These are phyloP conservation scores for Acanthamoeba divionensis DNA, from an alignment of 208 protist genomes.

Conservation along the genomic window DNA sequence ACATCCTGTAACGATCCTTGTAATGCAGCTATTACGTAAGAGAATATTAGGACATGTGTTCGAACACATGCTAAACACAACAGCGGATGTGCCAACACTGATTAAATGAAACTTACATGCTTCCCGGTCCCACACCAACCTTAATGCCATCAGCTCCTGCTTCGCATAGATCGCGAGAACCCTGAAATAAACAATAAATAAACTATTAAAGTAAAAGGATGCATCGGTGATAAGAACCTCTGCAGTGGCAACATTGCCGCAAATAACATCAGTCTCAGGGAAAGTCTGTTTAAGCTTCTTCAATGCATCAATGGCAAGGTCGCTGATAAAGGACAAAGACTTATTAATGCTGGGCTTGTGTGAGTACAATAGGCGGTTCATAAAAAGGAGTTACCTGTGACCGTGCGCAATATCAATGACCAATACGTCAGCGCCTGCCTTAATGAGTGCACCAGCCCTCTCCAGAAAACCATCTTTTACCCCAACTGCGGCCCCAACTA, in stretches of 20 bases:
- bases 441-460: slow-evolving; percentile 83
- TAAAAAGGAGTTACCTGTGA: background rate
- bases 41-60: background rate
- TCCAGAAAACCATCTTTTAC: slow-evolving; percentile 88
- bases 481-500: slow-evolving; percentile 87
- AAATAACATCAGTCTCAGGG: slow-evolving; percentile 75
- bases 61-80: background rate
- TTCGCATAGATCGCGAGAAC: slow-evolving; percentile 82
- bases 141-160: slow-evolving; percentile 94
- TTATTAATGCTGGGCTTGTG: background rate
- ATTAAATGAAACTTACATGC: slow-evolving; percentile 92
- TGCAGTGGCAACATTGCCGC: slow-evolving; percentile 96
- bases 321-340: background rate
- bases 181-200: slow-evolving; percentile 4
- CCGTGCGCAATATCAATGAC: slow-evolving; percentile 86
- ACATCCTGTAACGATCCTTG: slow-evolving; percentile 62
- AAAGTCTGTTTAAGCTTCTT: slow-evolving; percentile 86
- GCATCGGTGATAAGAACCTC: slow-evolving; percentile 80
- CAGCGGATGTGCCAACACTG: background rate
- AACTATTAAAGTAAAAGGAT: background rate
- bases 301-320: slow-evolving; percentile 87
- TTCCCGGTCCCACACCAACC: slow-evolving; percentile 97
- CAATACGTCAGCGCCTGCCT: slow-evolving; percentile 90
- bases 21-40: slow-evolving; percentile 79
- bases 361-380: background rate